These are phyloP conservation scores for Angomonas desouzai DNA, from an alignment of 208 protist genomes.

Conservation along the genomic window DNA sequence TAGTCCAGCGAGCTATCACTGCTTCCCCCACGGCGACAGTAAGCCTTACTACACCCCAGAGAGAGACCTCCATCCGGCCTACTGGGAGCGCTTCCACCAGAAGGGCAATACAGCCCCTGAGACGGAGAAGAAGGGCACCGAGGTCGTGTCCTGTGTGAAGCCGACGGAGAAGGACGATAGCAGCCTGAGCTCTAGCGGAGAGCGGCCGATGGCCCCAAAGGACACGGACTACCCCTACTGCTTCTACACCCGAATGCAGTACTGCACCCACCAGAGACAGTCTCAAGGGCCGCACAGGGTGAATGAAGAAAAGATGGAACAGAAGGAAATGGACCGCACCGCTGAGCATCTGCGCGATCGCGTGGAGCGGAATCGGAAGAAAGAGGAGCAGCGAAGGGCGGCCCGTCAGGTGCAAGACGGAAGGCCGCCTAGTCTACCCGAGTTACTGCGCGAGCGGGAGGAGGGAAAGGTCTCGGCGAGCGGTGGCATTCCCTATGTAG, in stretches of 20 bases:
- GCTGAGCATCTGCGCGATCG: neutral
- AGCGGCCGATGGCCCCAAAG: neutral
- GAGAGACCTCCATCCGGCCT: neutral
- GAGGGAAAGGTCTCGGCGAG: neutral
- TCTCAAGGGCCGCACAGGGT: neutral
- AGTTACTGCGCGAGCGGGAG: constrained; percentile 18
- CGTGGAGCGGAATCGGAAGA: neutral
- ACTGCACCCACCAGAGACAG: constrained; percentile 6
- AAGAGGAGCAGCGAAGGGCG: neutral
- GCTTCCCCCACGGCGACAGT: constrained; percentile 9
- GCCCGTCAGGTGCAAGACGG: too few species aligned
- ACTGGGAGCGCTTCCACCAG: neutral
- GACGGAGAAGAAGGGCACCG: neutral
- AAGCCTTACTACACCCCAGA: neutral
- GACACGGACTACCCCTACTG: constrained; percentile 45
- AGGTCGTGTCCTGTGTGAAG: neutral
- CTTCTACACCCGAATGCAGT: constrained; percentile 55
- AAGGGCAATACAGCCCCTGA: neutral
- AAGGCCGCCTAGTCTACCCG: constrained; percentile 23
- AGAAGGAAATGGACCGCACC: neutral
- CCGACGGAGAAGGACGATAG: neutral
- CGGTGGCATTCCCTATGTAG: constrained; percentile 25
- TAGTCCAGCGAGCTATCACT: too few species aligned
- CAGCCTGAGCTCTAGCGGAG: neutral
- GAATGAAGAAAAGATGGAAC: constrained; percentile 7